Percentiles rank a stretch among this genome's conserved stretches.
Evolutionary conservation across 495 filamentous ascomycete species (phyloP).

Genomic region (Podospora comata): DNA sequence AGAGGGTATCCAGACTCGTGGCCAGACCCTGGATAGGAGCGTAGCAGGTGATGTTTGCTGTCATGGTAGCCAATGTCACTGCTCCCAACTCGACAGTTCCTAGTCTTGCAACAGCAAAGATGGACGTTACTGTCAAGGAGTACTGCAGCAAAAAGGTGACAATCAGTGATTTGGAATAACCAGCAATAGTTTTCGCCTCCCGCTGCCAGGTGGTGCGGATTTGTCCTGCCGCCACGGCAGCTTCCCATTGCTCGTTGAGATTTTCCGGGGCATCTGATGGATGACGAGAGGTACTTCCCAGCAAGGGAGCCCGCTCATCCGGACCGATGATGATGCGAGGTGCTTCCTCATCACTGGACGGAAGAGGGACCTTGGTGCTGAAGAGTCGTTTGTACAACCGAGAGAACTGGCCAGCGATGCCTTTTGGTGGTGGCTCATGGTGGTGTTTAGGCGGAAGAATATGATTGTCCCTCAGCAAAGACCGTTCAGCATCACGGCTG

Average conservation of each 20-base stretch:
- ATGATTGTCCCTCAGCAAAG: conserved; percentile 73
- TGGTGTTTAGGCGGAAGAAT: conserved; percentile 64
- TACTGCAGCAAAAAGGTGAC: conserved; percentile 73
- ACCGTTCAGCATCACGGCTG: conserved; percentile 67
- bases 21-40: conserved; percentile 68
- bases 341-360: conserved; percentile 33
- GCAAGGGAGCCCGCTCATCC: conserved; percentile 43
- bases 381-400: conserved; percentile 44
- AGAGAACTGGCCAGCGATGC: conserved; percentile 17
- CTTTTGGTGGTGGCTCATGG: conserved; percentile 14
- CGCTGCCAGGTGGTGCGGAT: conserved; percentile 85
- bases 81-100: conserved; percentile 64
- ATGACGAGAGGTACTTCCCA: conserved; percentile 18
- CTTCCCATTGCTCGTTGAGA: conserved; percentile 68
- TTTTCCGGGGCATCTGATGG: conserved; percentile 29
- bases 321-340: conserved; percentile 28
- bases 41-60: conserved; percentile 71
- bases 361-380: conserved; percentile 44
- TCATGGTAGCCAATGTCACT: conserved; percentile 65
- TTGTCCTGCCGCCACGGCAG: conserved; percentile 67
- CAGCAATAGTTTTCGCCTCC: conserved; percentile 64
- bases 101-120: conserved; percentile 65
- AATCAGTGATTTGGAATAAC: conserved; percentile 59
- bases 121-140: conserved; percentile 65
- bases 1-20: conserved; percentile 70